Evolutionary conservation across 805 yeast species (phyloP).

Genomic region (Pichia thaimueangensis): DNA sequence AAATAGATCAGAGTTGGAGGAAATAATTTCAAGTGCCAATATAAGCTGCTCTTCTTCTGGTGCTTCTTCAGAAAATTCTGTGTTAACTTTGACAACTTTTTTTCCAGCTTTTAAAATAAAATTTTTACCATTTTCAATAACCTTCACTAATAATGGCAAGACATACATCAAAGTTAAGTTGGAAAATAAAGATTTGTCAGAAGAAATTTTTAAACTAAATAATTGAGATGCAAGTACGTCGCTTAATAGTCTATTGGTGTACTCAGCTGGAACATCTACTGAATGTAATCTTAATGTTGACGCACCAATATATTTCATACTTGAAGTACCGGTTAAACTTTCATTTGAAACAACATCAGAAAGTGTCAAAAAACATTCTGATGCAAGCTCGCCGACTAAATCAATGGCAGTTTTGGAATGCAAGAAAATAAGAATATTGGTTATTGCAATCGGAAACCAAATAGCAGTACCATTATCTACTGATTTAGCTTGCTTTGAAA

Average conservation of each 20-base stretch:
- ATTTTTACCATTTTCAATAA: constrained; percentile 58
- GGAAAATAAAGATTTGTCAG: constrained; percentile 70
- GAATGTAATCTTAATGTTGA: constrained; percentile 58
- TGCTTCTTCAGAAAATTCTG: constrained; percentile 74
- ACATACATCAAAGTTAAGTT: constrained; percentile 62
- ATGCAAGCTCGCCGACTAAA: constrained; percentile 35
- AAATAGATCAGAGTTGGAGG: constrained; percentile 62
- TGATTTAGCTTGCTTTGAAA: constrained; percentile 42
- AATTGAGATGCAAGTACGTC: constrained; percentile 59
- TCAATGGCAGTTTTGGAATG: constrained; percentile 27
- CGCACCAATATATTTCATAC: constrained; percentile 54
- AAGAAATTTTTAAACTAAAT: constrained; percentile 66
- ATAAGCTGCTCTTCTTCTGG: constrained; percentile 83
- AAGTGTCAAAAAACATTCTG: constrained; percentile 46
- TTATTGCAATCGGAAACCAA: constrained; percentile 72
- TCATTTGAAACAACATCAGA: constrained; percentile 38
- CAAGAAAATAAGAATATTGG: constrained; percentile 40
- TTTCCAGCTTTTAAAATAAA: constrained; percentile 48
- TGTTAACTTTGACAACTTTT: constrained; percentile 41
- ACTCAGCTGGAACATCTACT: constrained; percentile 41
- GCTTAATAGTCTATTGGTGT: constrained; percentile 44
- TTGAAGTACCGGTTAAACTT: constrained; percentile 43
- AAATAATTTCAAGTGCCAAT: constrained; percentile 68
- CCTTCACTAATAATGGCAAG: constrained; percentile 65
- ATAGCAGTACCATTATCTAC: constrained; percentile 57